Conservation (phyloP, 2,329 filamentous ascomycete species). For the Fusarium irregulare region DNA sequence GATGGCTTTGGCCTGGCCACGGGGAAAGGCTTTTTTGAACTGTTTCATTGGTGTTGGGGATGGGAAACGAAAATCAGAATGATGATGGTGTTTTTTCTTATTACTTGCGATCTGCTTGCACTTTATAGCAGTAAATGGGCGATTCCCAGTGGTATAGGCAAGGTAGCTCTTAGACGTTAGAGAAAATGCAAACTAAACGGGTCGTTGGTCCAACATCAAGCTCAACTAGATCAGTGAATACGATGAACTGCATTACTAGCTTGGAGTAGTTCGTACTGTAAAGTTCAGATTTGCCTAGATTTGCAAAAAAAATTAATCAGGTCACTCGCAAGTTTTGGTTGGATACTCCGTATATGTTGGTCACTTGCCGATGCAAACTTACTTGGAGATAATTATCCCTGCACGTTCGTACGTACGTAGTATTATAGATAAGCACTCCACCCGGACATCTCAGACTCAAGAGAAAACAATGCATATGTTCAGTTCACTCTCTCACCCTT, state of each 20-base stretch:
- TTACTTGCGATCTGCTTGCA: conserved; percentile 14
- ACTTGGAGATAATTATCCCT: not conserved
- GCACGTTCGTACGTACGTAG: not conserved
- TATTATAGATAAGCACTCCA: not conserved
- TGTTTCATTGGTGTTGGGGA: conserved; percentile 12
- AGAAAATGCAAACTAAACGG: conserved; percentile 45
- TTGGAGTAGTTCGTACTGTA: not conserved
- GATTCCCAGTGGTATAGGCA: conserved; percentile 23
- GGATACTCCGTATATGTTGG: not conserved
- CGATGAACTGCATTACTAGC: not conserved
- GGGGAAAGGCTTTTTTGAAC: conserved; percentile 1
- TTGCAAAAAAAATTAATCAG: not conserved
- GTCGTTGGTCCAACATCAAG: conserved; percentile 10
- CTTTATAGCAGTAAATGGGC: conserved; percentile 20
- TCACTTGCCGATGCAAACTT: not conserved
- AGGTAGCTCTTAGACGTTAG: conserved; percentile 46
- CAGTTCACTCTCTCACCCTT: not conserved
- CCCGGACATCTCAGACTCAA: not conserved
- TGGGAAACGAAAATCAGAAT: conserved; percentile 37
- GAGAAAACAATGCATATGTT: not conserved
- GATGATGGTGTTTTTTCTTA: conserved; percentile 32
- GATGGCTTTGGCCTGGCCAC: not conserved
- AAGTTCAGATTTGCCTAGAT: not conserved
- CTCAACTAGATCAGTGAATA: not conserved
- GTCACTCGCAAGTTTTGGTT: not conserved